Base-by-base conservation (phyloP, 129 eudicot species). In the Cynara cardunculus region DNA sequence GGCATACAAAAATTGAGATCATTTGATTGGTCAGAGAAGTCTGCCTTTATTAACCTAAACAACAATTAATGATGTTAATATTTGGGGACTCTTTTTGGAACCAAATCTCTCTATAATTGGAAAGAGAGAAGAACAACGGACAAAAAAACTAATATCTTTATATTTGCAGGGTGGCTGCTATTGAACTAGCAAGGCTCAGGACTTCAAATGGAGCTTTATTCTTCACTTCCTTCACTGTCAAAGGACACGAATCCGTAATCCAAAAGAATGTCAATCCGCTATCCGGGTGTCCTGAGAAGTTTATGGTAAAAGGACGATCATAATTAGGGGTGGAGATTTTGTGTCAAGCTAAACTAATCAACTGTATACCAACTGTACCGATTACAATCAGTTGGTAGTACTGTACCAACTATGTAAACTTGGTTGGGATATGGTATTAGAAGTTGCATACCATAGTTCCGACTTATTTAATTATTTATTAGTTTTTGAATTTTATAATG, bases 241-340 rank as follows among this genome's bases (percentile, higher is more conserved):
- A 70, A 13, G 97, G 97, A 81, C 99, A 95, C 0, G 99, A 95
- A 73, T 95, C 99, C 39, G 99, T 95, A 44, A 95, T 95, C 99
- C 99, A 95, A 78, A 95, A 95, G 86, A 89, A 87, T 4, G 89
- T 61, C 88, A 95, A 81, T 62, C 97, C 97, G 49, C 77, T 87
- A 83, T 88, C 93, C 0, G 97, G 94, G 68, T 72, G 37, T 71
- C 97, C 99, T 95, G 86, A 71, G 41, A 24, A 71, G 35, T 64
- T 73, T 12, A 32, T 5, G 13, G 19, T 2, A 24, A 32, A 28
- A 68, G 39, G 78, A 22, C 28, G 0, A 72, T 71, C 11, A 73
- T 8, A 34, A 34, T 18, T 34, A 5, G 39, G 39, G 39, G 9
- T 34, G 39, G 5, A 8, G 7, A 34, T 34, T 34, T 34, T 34